Evolutionary conservation across 768 basidiomycete genomes (phyloP).

Genomic region (Termitomyces sp.): DNA sequence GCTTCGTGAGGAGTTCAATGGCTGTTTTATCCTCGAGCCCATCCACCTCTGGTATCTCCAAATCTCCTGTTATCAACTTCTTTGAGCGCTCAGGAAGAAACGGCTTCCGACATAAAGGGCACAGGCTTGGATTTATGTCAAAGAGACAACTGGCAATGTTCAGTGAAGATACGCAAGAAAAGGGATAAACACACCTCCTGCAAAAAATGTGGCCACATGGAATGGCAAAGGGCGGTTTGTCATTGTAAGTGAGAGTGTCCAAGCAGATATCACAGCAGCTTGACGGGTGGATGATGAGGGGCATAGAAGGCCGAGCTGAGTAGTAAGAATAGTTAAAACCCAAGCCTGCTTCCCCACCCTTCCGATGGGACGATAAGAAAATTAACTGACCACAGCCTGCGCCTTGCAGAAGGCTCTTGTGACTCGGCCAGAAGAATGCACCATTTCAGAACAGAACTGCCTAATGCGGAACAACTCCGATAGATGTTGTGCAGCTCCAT

Average conservation of each 20-base stretch:
- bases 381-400: neutral
- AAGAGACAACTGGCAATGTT: constrained; percentile 10
- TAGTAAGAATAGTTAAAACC: neutral
- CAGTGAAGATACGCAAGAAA: too few relatives aligned
- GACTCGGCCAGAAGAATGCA: neutral
- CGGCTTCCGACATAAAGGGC: constrained; percentile 16
- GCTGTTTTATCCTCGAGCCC: constrained; percentile 31
- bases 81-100: constrained; percentile 16
- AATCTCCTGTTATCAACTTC: constrained; percentile 19
- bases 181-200: constrained; percentile 39
- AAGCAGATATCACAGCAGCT: constrained; percentile 77
- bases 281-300: constrained; percentile 61
- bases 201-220: constrained; percentile 80
- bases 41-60: constrained; percentile 25
- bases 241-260: constrained; percentile 53
- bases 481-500: neutral
- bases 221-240: constrained; percentile 61
- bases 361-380: neutral
- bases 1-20: constrained; percentile 30
- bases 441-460: neutral
- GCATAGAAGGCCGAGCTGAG: constrained; percentile 11
- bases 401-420: neutral
- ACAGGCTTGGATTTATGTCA: constrained; percentile 11
- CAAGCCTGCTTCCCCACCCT: neutral
- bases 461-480: constrained; percentile 1